Conservation (phyloP, 2,329 filamentous ascomycete genomes). For the Fusarium veterinarium region DNA sequence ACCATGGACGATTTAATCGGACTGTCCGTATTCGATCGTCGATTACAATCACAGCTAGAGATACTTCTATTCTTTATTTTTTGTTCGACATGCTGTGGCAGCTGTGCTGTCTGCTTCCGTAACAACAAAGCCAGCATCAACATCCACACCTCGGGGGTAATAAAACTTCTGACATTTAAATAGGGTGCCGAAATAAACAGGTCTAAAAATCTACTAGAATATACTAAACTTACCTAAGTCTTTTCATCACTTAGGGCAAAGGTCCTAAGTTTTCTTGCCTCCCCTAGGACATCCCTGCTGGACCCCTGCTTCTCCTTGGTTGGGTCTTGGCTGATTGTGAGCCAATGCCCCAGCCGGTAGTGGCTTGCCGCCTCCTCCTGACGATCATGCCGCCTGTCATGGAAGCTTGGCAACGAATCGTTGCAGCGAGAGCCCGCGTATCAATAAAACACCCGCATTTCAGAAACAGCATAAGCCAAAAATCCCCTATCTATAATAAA, state of each 20-base stretch:
- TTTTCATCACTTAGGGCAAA: not conserved
- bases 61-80: not conserved
- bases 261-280: not conserved
- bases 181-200: not conserved
- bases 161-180: not conserved
- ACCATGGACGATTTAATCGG: slow-evolving; percentile 7
- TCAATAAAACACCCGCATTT: slow-evolving; percentile 23
- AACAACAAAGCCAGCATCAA: slow-evolving; percentile 6
- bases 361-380: slow-evolving; percentile 42
- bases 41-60: not conserved
- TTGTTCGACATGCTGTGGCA: not conserved
- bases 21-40: slow-evolving; percentile 5
- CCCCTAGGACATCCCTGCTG: slow-evolving; percentile 13
- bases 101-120: slow-evolving; percentile 9
- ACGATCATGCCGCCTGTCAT: slow-evolving; percentile 35
- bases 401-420: slow-evolving; percentile 33
- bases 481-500: slow-evolving; percentile 1
- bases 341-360: slow-evolving; percentile 31
- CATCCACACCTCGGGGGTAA: not conserved
- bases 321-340: slow-evolving; percentile 15
- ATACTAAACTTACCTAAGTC: not conserved
- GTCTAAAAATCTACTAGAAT: not conserved
- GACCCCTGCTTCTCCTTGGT: slow-evolving; percentile 5
- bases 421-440: slow-evolving; percentile 17
- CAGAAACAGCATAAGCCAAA: slow-evolving; percentile 1